phyloP scores from a whole-genome alignment of 2,329 filamentous ascomycete species.

The Fonsecaea pugnacius region DNA sequence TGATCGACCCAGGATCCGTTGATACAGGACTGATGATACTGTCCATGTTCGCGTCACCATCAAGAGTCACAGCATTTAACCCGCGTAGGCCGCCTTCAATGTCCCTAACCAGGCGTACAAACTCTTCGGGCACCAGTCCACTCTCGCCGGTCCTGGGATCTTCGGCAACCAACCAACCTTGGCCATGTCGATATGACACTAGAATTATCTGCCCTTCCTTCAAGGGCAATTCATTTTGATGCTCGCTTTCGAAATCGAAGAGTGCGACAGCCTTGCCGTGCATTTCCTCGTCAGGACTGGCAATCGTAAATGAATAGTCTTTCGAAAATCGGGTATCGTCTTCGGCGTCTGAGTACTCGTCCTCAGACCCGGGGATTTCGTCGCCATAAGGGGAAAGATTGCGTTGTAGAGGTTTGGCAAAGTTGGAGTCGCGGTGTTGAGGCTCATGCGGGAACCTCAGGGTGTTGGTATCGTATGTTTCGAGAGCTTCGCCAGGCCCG shows the following conservation, averaged over 20 bases:
- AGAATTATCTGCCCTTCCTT: conserved; percentile 95
- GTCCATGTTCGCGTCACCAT: conserved; percentile 52
- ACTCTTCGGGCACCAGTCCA: conserved; percentile 93
- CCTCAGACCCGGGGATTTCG: conserved; percentile 44
- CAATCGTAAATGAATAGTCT: conserved; percentile 94
- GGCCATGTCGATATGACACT: conserved; percentile 92
- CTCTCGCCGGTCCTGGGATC: conserved; percentile 93
- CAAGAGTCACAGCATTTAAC: conserved; percentile 62
- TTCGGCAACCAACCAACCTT: conserved; percentile 96
- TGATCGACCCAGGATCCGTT: conserved; percentile 45
- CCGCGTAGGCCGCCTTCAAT: conserved; percentile 88
- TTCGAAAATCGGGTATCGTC: conserved; percentile 78
- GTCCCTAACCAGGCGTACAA: conserved; percentile 86
- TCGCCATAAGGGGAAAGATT: conserved; percentile 27
- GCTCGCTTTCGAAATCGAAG: conserved; percentile 93
- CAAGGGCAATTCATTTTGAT: conserved; percentile 92
- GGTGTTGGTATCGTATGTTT: conserved; percentile 64
- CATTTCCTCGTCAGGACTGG: conserved; percentile 95
- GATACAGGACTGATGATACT: conserved; percentile 61
- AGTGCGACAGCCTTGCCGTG: conserved; percentile 94
- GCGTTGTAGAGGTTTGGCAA: conserved; percentile 51
- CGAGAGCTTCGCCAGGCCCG: conserved; percentile 77
- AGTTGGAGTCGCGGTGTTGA: conserved; percentile 59
- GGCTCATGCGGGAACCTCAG: conserved; percentile 60
- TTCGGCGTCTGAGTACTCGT: conserved; percentile 58